Evolutionary conservation across 2,329 filamentous ascomycete species (phyloP).

Genomic region (Aspergillus pseudotamarii): DNA sequence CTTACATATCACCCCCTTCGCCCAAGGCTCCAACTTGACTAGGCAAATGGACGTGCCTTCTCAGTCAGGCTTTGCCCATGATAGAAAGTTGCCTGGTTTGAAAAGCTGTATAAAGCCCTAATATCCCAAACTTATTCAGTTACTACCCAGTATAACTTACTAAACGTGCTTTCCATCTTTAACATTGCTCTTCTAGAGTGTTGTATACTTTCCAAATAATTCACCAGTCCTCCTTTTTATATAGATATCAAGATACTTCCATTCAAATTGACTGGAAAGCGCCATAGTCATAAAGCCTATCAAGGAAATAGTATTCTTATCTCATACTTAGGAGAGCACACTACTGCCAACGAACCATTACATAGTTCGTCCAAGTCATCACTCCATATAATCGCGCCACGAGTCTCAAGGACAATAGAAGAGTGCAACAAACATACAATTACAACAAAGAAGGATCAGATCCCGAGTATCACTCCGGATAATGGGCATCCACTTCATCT

Average conservation of each 20-base stretch:
- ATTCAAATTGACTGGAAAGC: background rate
- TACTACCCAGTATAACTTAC: background rate
- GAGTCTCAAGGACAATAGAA: background rate
- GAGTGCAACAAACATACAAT: background rate
- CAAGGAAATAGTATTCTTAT: background rate
- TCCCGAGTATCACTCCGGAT: no score
- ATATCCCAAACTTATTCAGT: background rate
- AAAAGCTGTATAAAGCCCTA: background rate
- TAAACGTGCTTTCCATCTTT: background rate
- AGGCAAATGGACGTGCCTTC: conserved; percentile 7
- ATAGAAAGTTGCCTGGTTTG: background rate
- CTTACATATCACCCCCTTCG: conserved; percentile 8
- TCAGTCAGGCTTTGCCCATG: conserved; percentile 10
- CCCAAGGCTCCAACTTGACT: conserved; percentile 10
- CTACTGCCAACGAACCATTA: background rate
- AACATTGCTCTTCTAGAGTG: background rate
- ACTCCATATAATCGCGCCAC: background rate
- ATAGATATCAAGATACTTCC: background rate
- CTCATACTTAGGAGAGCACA: background rate
- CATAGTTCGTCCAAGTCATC: background rate
- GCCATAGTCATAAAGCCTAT: background rate
- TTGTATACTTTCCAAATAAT: background rate
- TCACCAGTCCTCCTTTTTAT: background rate
- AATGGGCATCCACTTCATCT: background rate
- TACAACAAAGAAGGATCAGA: background rate